phyloP scores from a whole-genome alignment of 768 basidiomycete genomes.

The Hydnum rufescens region DNA sequence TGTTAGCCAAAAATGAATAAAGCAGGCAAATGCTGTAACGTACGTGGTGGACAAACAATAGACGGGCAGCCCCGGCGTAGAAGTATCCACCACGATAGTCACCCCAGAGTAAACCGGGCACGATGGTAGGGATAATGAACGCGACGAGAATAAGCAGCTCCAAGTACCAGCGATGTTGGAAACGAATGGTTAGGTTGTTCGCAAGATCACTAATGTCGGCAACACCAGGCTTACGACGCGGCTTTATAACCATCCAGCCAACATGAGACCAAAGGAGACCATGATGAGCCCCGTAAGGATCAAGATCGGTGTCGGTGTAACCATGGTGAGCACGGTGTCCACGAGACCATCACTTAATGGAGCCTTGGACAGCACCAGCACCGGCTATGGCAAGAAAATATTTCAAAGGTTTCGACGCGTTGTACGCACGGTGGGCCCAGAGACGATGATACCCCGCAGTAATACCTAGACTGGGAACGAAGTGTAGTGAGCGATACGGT shows the following conservation, averaged over 20 bases:
- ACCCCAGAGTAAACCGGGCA: slow-evolving; percentile 67
- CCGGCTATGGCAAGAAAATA: slow-evolving; percentile 70
- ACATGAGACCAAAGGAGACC: slow-evolving; percentile 77
- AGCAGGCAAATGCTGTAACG: slow-evolving; percentile 18
- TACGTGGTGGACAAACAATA: slow-evolving; percentile 78
- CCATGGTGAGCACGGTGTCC: slow-evolving; percentile 96
- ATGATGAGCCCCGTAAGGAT: slow-evolving; percentile 85
- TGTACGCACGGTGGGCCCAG: slow-evolving; percentile 93
- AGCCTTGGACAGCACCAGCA: slow-evolving; percentile 86
- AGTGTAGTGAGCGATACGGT: neutral
- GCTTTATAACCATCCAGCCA: slow-evolving; percentile 88
- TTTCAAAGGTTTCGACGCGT: slow-evolving; percentile 70
- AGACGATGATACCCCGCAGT: slow-evolving; percentile 93
- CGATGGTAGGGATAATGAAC: slow-evolving; percentile 50
- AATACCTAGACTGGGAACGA: slow-evolving; percentile 25
- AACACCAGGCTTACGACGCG: slow-evolving; percentile 70
- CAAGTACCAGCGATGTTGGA: slow-evolving; percentile 76
- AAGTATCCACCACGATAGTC: slow-evolving; percentile 75
- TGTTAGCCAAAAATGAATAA: neutral
- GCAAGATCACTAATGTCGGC: slow-evolving; percentile 77
- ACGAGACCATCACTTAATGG: slow-evolving; percentile 97
- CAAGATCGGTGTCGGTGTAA: slow-evolving; percentile 92
- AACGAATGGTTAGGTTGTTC: slow-evolving; percentile 58
- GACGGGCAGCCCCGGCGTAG: slow-evolving; percentile 60
- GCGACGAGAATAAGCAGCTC: slow-evolving; percentile 48